Percentiles rank a stretch among this genome's conserved stretches.
These are phyloP conservation scores for Escovopsis weberi DNA, from an alignment of 2,329 filamentous ascomycete genomes.

Conservation along the genomic window DNA sequence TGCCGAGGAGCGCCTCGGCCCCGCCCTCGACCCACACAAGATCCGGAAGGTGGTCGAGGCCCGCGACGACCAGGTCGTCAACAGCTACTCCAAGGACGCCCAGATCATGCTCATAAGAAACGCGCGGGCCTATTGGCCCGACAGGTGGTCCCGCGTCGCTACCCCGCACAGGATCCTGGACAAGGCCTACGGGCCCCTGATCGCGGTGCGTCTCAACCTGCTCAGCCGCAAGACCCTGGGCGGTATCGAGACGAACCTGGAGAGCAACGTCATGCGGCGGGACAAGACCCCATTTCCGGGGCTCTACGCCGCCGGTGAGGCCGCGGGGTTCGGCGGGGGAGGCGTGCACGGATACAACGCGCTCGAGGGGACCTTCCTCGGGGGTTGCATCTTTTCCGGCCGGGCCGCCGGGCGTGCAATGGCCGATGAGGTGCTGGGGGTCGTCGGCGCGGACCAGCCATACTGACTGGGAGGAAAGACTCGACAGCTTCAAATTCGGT, in stretches of 20 bases:
- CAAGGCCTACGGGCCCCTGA: constrained; percentile 39
- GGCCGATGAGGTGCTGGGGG: constrained; percentile 26
- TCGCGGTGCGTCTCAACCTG: constrained; percentile 46
- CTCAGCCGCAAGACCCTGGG: constrained; percentile 47
- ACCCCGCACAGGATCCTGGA: constrained; percentile 40
- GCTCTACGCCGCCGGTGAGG: constrained; percentile 45
- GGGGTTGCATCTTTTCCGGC: constrained; percentile 49
- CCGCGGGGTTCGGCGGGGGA: constrained; percentile 45
- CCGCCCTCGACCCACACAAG: constrained; percentile 28
- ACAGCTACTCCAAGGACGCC: constrained; percentile 43
- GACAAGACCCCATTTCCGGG: constrained; percentile 35
- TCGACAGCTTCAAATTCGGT: too few species aligned
- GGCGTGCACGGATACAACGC: constrained; percentile 49
- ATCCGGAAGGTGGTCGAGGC: constrained; percentile 34
- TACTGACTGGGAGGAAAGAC: too few species aligned
- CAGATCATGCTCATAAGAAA: constrained; percentile 49
- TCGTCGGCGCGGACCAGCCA: not conserved
- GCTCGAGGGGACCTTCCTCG: constrained; percentile 47
- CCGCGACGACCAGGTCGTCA: constrained; percentile 41
- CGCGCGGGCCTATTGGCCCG: constrained; percentile 39
- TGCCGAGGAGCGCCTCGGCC: constrained; percentile 29
- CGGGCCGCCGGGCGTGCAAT: constrained; percentile 40
- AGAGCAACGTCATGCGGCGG: constrained; percentile 38
- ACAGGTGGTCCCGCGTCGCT: constrained; percentile 35
- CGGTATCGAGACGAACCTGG: constrained; percentile 43